Conservation (phyloP, 2,329 filamentous ascomycete genomes). For the Colletotrichum cuscutae region DNA sequence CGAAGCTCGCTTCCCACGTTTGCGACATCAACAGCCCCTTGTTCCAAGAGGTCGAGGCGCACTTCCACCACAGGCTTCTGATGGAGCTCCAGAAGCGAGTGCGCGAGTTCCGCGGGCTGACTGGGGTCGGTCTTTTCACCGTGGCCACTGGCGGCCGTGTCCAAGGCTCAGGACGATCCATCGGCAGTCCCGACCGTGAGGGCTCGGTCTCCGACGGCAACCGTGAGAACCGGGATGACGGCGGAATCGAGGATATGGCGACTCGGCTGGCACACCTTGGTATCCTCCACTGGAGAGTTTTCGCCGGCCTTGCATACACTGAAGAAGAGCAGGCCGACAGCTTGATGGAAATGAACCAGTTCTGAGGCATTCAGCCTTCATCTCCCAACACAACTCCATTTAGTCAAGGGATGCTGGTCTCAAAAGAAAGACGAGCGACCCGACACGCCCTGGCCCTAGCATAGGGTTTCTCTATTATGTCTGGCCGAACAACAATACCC, state of each 20-base stretch:
- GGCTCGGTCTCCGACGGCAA: conserved; percentile 42
- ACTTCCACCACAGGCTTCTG: conserved; percentile 61
- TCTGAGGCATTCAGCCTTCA: conserved; percentile 26
- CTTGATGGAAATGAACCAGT: conserved; percentile 43
- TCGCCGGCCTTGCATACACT: conserved; percentile 79
- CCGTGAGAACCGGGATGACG: conserved; percentile 61
- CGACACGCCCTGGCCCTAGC: neutral
- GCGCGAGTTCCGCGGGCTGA: conserved; percentile 62
- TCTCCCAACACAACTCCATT: neutral
- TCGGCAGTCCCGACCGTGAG: conserved; percentile 43
- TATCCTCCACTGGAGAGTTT: conserved; percentile 90
- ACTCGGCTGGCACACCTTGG: conserved; percentile 85
- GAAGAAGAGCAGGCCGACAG: conserved; percentile 50
- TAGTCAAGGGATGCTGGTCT: conserved; percentile 18
- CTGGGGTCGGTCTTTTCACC: conserved; percentile 64
- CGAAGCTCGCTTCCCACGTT: conserved; percentile 58
- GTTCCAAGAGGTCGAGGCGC: conserved; percentile 60
- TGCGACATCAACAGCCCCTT: conserved; percentile 54
- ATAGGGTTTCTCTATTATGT: conserved; percentile 30
- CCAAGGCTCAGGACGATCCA: conserved; percentile 48
- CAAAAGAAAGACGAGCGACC: neutral
- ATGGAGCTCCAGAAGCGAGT: conserved; percentile 60
- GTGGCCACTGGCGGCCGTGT: conserved; percentile 63
- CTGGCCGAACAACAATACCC: conserved; percentile 34
- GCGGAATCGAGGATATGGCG: conserved; percentile 73